A percentile compares a stretch with the other conserved stretches of the same genome.
Conservation (phyloP, 768 basidiomycete genomes). For the Lactarius vividus region DNA sequence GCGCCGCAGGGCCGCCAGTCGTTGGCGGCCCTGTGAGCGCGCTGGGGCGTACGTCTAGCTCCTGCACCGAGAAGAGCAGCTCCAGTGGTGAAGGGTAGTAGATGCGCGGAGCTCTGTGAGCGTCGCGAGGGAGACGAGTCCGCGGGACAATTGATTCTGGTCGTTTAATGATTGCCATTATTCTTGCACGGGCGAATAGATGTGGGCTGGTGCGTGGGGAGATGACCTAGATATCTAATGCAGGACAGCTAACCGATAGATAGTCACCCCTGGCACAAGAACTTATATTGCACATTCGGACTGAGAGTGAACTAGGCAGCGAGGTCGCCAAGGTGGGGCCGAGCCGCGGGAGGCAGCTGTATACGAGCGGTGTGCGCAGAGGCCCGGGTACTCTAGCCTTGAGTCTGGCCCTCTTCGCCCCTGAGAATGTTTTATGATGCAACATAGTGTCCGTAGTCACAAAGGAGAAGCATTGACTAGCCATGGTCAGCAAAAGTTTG, state of each 20-base stretch:
- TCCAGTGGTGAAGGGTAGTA: not conserved
- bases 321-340: slow-evolving; percentile 11
- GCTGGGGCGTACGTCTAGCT: not conserved
- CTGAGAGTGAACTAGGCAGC: slow-evolving; percentile 15
- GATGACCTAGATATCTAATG: not conserved
- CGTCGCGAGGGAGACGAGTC: not conserved
- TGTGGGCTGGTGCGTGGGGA: not conserved
- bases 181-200: not conserved
- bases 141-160: slow-evolving; percentile 9
- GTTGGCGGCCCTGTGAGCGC: not conserved
- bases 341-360: not conserved
- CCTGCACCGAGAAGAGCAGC: not conserved
- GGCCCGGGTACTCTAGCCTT: not conserved
- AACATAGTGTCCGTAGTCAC: not conserved
- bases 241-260: not conserved
- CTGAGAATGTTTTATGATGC: not conserved
- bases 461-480: not conserved
- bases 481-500: not conserved
- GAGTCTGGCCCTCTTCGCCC: not conserved
- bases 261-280: not conserved
- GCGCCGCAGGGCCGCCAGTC: not conserved
- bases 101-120: slow-evolving; percentile 12
- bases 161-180: not conserved
- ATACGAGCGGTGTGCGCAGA: not conserved
- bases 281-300: not conserved